Base-by-base conservation (phyloP, 2,329 filamentous ascomycete species). In the Monilinia polystroma region DNA sequence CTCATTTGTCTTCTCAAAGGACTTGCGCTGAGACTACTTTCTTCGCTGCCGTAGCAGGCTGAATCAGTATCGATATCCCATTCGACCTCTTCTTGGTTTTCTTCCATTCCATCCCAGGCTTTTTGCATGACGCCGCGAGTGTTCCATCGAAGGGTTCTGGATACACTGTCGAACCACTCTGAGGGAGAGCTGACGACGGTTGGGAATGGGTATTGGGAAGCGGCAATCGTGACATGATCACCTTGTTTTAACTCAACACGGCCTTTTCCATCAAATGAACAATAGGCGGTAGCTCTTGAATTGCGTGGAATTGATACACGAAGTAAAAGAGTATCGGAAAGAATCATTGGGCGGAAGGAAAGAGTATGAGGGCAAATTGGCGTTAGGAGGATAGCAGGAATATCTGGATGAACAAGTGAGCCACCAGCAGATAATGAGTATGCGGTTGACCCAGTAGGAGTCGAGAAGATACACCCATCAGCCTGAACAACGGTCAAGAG, bases 321-420 rank as follows among this genome's bases (percentile, higher is more conserved):
- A 68, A 99, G 86, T 20, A 93, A 88, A 83, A 97, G 92, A 66
- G 91, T 95, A 80, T 99, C 95, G 59, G 93, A 96, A 59, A 99
- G 87, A 10, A 99, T 91, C 95, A 99, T 98, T 45, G 95, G 95
- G 12, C 95, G 88, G 86, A 99, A 99, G 18, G 92, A 97, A 20
- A 99, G 84, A 0, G 94, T 98, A 77, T 99, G 95, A 11, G 95
- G 95, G 79, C 95, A 99, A 78, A 99, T 98, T 26, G 95, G 95
- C 0, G 95, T 99, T 65, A 99, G 86, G 53, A 98, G 88, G 73
- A 99, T 97, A 73, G 93, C 95, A 18, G 95, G 95, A 68, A 99
- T 97, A 76, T 97, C 94, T 0, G 95, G 95, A 77, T 98, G 94
- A 67, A 98, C 94, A 56, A 99, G 88, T 29, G 93, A 96, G 73